These are phyloP conservation scores for Thecaphora frezii DNA, from an alignment of 1,284 basidiomycete species.

Conservation along the genomic window DNA sequence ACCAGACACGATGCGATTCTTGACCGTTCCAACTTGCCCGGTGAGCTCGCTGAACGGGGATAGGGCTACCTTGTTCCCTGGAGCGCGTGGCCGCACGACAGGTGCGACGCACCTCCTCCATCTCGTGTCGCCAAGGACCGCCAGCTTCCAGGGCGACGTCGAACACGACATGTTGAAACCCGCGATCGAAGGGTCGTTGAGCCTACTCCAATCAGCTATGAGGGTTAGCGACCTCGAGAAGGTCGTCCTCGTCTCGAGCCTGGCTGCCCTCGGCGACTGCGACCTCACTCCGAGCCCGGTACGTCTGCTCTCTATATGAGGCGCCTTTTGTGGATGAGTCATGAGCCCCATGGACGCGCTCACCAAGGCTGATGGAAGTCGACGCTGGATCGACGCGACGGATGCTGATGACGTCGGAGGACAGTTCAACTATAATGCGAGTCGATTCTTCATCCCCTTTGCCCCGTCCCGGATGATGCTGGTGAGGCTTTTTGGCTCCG, in stretches of 20 bases:
- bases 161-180: neutral
- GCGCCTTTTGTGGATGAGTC: too few relatives aligned
- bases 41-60: neutral
- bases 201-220: neutral
- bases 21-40: neutral
- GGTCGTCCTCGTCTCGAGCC: conserved; percentile 1
- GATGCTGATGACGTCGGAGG: neutral
- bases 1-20: neutral
- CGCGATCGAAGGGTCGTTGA: neutral
- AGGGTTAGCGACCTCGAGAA: neutral
- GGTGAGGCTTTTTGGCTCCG: too few relatives aligned
- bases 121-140: neutral
- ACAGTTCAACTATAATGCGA: neutral
- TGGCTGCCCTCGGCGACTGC: neutral
- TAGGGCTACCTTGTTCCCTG: neutral
- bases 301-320: too few relatives aligned
- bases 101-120: neutral
- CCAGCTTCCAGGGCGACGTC: neutral
- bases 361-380: too few relatives aligned
- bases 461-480: too few relatives aligned
- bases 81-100: neutral
- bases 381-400: too few relatives aligned
- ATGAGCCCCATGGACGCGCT: too few relatives aligned
- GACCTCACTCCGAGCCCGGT: neutral
- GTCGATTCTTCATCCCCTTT: too few relatives aligned